Conservation (phyloP, 768 basidiomycete species). For the Strobilomyces echinocephalus region DNA sequence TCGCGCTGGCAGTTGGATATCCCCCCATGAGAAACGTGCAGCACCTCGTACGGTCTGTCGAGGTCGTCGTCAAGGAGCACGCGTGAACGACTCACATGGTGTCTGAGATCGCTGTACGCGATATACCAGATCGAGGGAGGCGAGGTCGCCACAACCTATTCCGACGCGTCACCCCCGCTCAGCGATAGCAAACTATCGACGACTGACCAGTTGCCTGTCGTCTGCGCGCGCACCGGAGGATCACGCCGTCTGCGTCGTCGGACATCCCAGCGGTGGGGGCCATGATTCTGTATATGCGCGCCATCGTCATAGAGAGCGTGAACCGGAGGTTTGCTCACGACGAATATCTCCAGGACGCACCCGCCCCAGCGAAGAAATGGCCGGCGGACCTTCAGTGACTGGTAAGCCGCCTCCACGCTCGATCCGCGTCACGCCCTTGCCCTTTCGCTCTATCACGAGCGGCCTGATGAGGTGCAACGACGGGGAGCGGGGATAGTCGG, state of each 20-base stretch:
- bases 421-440: too few relatives aligned
- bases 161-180: neutral
- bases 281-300: neutral
- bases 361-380: neutral
- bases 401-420: too few relatives aligned
- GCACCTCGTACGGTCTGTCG: neutral
- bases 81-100: neutral
- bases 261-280: constrained; percentile 4
- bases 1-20: neutral
- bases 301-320: too few relatives aligned
- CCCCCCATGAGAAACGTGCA: neutral
- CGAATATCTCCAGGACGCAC: neutral
- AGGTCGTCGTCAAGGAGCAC: too few relatives aligned
- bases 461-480: neutral
- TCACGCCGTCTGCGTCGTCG: constrained; percentile 1
- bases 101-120: neutral
- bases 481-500: neutral
- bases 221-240: neutral
- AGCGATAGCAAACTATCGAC: too few relatives aligned
- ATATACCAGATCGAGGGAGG: neutral
- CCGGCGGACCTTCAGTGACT: too few relatives aligned
- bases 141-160: neutral
- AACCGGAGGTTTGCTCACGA: neutral
- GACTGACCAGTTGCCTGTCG: neutral
- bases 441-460: too few relatives aligned